These are phyloP conservation scores for Calamus simplicifolius DNA, from an alignment of 176 grass and related monocot genomes.

Conservation along the genomic window DNA sequence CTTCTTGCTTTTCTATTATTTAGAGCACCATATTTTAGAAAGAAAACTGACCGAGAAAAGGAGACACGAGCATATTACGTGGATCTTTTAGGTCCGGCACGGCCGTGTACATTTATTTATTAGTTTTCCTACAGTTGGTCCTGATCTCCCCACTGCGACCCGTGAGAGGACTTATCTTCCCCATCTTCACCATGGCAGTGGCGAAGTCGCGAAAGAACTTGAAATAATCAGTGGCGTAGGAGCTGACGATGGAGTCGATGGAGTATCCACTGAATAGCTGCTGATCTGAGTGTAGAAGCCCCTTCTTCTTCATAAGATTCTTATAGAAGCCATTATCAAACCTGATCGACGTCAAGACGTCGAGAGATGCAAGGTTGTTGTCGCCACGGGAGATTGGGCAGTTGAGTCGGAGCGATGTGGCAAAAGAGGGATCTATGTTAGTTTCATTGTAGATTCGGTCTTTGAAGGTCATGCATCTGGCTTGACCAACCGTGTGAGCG, in stretches of 20 bases:
- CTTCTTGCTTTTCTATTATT: too few relatives aligned
- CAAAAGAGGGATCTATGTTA: constrained; percentile 38
- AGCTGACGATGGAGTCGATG: constrained; percentile 34
- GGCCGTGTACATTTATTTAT: constrained; percentile 10
- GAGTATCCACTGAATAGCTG: constrained; percentile 40
- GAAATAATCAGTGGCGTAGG: constrained; percentile 24
- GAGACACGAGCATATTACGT: too few relatives aligned
- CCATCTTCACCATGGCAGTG: constrained; percentile 45
- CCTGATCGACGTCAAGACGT: constrained; percentile 25
- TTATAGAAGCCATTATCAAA: constrained; percentile 47
- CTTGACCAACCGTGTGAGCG: constrained; percentile 55
- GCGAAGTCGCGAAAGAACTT: constrained; percentile 43
- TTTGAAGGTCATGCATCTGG: constrained; percentile 38
- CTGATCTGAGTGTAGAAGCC: constrained; percentile 64
- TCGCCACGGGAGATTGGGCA: constrained; percentile 33
- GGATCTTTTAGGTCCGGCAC: too few relatives aligned
- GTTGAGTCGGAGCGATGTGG: constrained; percentile 27
- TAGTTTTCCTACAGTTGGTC: constrained; percentile 32
- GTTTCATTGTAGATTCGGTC: constrained; percentile 46
- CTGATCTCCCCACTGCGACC: constrained; percentile 44
- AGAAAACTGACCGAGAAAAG: too few relatives aligned
- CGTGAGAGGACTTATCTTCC: constrained; percentile 46
- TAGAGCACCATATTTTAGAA: too few relatives aligned
- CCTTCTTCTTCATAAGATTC: constrained; percentile 23
- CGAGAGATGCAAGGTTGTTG: constrained; percentile 35